Evolutionary conservation across 805 yeast genomes (phyloP), one percentile per base, ranked within the genome.

Genomic region (Candida koratica): DNA sequence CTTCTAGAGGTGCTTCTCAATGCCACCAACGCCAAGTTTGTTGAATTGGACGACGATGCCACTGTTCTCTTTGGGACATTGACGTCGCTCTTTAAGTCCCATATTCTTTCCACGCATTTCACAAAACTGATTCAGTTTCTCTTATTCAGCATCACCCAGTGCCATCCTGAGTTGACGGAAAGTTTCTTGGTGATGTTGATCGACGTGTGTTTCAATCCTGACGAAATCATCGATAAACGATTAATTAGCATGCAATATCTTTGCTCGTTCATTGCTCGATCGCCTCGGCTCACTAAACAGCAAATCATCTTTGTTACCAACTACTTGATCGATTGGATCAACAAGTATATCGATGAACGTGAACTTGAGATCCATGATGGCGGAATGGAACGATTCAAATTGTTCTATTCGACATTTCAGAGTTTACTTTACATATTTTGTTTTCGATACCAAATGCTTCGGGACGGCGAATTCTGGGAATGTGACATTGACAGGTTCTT

Each of bases 211-310:
- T 81, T 93, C 55, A 75, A 80, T 34, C 72, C 80, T 7, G 65
- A 68, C 28, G 88, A 84, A 55, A 73, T 78, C 17, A 63, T 79
- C 24, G 90, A 85, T 37, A 81, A 79, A 45, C 75, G 95, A 47
- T 77, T 87, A 46, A 89, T 89, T 64, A 84, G 96, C 3, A 74
- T 89, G 73, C 97, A 93, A 59, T 90, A 93, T 55, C 71, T 90
- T 37, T 81, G 96, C 1, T 86, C 96, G 2, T 90, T 80, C 52
- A 77, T 90, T 40, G 93, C 97, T 1, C 73, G 98, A 38, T 95
- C 95, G 8, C 77, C 79, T 44, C 74, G 75, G 27, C 65, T 90
- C 18, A 67, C 84, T 1, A 75, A 75, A 35, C 69, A 76, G 25
- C 97, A 90, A 58, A 71, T 93, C 14, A 70, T 81, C 6, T 84